Percentiles rank a stretch among this genome's conserved stretches.
These are phyloP conservation scores for Xanthoconium stramineum DNA, from an alignment of 768 basidiomycete species.

Conservation along the genomic window DNA sequence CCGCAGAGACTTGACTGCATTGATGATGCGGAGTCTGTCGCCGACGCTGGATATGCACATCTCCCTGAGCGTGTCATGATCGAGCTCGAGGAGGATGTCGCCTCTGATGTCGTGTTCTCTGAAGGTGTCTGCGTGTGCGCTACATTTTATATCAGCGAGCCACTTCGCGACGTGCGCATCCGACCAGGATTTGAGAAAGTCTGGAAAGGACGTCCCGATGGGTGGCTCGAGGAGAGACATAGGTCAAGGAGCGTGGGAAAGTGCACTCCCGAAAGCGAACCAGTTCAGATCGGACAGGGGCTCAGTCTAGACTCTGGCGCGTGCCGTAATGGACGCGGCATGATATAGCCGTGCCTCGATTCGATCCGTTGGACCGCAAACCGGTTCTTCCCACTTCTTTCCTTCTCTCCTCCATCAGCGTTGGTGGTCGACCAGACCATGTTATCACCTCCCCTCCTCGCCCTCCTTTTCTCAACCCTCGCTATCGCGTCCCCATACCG, in stretches of 20 bases:
- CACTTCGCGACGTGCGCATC: conserved; percentile 73
- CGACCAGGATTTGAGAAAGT: conserved; percentile 68
- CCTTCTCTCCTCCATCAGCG: not conserved
- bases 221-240: conserved; percentile 49
- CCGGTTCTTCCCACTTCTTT: not conserved
- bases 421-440: not conserved
- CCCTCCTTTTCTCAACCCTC: conserved; percentile 31
- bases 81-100: conserved; percentile 87
- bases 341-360: not conserved
- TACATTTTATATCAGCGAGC: conserved; percentile 76
- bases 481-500: conserved; percentile 64
- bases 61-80: conserved; percentile 83
- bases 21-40: conserved; percentile 83
- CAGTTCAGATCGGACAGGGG: not conserved
- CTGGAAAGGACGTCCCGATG: conserved; percentile 52
- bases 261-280: not conserved
- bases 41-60: conserved; percentile 89
- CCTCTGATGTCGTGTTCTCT: conserved; percentile 87
- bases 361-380: not conserved
- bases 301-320: not conserved
- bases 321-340: not conserved
- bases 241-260: too few species aligned
- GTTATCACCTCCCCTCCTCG: conserved; percentile 36
- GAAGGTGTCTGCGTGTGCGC: conserved; percentile 65
- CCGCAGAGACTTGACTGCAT: conserved; percentile 78